Evolutionary conservation across 169 alveolate species (phyloP).

Genomic region (Plasmodium blacklocki): DNA sequence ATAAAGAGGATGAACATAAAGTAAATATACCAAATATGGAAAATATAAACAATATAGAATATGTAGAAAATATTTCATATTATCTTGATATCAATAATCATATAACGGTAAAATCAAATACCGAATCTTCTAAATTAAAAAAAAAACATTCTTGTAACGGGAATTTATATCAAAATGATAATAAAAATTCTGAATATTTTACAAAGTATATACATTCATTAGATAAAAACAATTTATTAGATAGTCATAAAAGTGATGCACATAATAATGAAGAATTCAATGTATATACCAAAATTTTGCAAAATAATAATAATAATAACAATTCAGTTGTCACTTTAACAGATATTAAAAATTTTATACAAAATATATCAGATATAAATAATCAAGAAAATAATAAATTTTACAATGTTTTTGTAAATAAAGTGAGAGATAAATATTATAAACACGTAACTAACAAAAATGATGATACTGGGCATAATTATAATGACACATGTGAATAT

Average conservation of each 20-base stretch:
- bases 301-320: too few species aligned
- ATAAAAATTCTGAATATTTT: too few species aligned
- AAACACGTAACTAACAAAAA: background rate
- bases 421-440: background rate
- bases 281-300: too few species aligned
- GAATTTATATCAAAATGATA: too few species aligned
- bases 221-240: background rate
- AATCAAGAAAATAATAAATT: conserved; percentile 3
- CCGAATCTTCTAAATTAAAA: too few species aligned
- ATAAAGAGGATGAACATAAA: background rate
- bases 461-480: background rate
- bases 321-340: background rate
- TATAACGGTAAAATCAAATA: too few species aligned
- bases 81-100: too few species aligned
- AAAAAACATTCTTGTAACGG: too few species aligned
- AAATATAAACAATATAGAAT: too few species aligned
- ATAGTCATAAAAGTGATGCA: background rate
- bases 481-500: background rate
- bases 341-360: conserved; percentile 14
- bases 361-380: conserved; percentile 5
- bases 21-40: background rate
- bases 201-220: too few species aligned
- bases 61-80: too few species aligned
- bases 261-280: background rate
- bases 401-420: conserved; percentile 1